phyloP scores from a whole-genome alignment of 2,329 filamentous ascomycete genomes.

The Botryosphaeria dothidea region DNA sequence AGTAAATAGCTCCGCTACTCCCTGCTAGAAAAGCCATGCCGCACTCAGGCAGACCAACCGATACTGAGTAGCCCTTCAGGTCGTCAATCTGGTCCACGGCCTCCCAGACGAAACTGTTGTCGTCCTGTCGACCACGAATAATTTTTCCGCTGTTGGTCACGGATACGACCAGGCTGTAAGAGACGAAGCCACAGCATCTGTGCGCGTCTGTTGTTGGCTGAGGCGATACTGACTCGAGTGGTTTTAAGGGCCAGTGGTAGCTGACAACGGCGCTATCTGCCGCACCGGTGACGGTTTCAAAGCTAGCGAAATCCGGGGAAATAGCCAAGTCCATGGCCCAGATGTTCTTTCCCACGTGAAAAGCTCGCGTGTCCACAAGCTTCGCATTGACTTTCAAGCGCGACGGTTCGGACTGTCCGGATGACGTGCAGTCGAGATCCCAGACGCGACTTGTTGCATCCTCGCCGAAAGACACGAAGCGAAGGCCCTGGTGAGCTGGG shows the following conservation, averaged over 20 bases:
- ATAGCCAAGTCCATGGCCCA: slow-evolving; percentile 66
- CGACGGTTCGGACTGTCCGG: background rate
- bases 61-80: slow-evolving; percentile 51
- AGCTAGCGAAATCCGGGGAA: background rate
- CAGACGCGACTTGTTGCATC: slow-evolving; percentile 77
- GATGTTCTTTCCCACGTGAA: slow-evolving; percentile 85
- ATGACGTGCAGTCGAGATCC: slow-evolving; percentile 39
- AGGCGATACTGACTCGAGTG: slow-evolving; percentile 9
- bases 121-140: slow-evolving; percentile 19
- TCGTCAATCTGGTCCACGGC: slow-evolving; percentile 36
- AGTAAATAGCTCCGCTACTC: slow-evolving; percentile 44
- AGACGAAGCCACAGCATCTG: slow-evolving; percentile 13
- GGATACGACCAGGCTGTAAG: background rate
- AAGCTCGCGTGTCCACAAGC: slow-evolving; percentile 58
- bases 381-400: slow-evolving; percentile 42
- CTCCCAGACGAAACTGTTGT: slow-evolving; percentile 24
- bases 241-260: slow-evolving; percentile 6
- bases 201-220: slow-evolving; percentile 14
- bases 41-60: slow-evolving; percentile 38
- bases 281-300: slow-evolving; percentile 64
- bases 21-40: slow-evolving; percentile 50
- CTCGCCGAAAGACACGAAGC: slow-evolving; percentile 78
- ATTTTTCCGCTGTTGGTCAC: slow-evolving; percentile 62
- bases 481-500: slow-evolving; percentile 16
- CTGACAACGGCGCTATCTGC: slow-evolving; percentile 68